Base-by-base conservation (phyloP, 805 yeast species). In the Spathaspora hagerdaliae region DNA sequence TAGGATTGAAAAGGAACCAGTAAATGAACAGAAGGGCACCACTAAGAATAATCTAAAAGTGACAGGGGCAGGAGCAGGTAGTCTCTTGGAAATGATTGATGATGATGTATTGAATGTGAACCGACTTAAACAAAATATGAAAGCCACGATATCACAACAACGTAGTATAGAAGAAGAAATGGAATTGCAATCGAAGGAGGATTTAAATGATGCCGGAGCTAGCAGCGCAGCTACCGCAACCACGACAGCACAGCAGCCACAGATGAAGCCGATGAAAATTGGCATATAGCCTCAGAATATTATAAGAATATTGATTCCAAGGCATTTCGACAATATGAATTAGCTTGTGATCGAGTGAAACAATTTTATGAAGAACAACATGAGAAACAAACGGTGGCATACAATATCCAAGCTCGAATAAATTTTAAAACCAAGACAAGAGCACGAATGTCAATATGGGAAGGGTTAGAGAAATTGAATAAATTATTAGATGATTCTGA, bases 391-490 rank as follows among this genome's bases (percentile, higher is more conserved):
- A 83, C 89, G 0, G 87, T 83, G 33, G 87, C 87, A 0, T 83
- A 81, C 58, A 83, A 83, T 54, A 71, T 83, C 32, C 86, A 83
- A 56, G 88, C 88, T 0, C 63, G 90, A 36, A 80, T 83, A 41
- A 83, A 82, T 60, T 83, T 83, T 68, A 83, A 83, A 59, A 77
- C 88, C 6, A 81, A 82, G 55, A 69, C 77, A 7, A 60, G 89
- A 53, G 89, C 85, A 43, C 68, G 74, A 42, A 81, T 83, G 85
- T 69, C 85, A 0, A 74, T 83, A 6, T 83, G 90, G 90, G 87
- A 81, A 47, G 89, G 87, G 0, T 59, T 83, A 12, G 77, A 78
- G 44, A 78, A 77, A 49, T 64, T 83, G 34, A 83, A 83, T 56
- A 76, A 78, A 51, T 63, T 83, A 14, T 69, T 83, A 24, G 90